Evolutionary conservation across 2,329 filamentous ascomycete species (phyloP).

Genomic region (Thielaviopsis cerberus): DNA sequence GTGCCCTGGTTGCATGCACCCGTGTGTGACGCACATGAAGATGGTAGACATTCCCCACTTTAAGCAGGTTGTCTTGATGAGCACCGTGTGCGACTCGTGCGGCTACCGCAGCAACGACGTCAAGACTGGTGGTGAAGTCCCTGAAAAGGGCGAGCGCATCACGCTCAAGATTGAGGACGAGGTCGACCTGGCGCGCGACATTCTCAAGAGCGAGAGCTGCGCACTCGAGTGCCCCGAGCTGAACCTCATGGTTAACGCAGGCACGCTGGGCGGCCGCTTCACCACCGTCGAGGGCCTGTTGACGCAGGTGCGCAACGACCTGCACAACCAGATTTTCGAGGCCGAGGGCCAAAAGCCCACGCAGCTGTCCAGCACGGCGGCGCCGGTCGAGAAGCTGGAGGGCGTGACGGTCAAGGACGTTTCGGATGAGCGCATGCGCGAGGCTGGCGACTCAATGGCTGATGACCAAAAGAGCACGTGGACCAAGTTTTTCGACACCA

Average conservation of each 20-base stretch:
- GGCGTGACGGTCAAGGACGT: slow-evolving; percentile 20
- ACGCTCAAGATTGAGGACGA: slow-evolving; percentile 50
- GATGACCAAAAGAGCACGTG: slow-evolving; percentile 49
- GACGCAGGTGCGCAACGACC: slow-evolving; percentile 78
- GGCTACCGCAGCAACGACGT: slow-evolving; percentile 93
- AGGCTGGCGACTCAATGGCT: slow-evolving; percentile 62
- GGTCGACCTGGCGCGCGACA: slow-evolving; percentile 72
- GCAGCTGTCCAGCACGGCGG: not conserved
- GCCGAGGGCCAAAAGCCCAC: slow-evolving; percentile 22
- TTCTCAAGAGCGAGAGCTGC: slow-evolving; percentile 91
- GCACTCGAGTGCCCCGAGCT: slow-evolving; percentile 74
- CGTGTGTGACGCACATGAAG: slow-evolving; percentile 89
- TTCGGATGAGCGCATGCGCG: slow-evolving; percentile 32
- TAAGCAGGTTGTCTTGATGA: slow-evolving; percentile 93
- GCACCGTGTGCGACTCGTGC: slow-evolving; percentile 76
- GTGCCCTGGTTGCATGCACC: slow-evolving; percentile 76
- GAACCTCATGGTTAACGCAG: slow-evolving; percentile 70
- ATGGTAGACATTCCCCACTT: slow-evolving; percentile 97
- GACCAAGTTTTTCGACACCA: slow-evolving; percentile 59
- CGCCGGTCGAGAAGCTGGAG: not conserved
- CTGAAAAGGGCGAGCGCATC: slow-evolving; percentile 68
- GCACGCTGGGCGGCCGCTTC: slow-evolving; percentile 87
- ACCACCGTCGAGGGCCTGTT: slow-evolving; percentile 90
- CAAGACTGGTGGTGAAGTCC: slow-evolving; percentile 88
- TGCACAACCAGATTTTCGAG: slow-evolving; percentile 76